Conservation (phyloP, 1,139 yeast species). For the Nakaseomyces sp. region DNA sequence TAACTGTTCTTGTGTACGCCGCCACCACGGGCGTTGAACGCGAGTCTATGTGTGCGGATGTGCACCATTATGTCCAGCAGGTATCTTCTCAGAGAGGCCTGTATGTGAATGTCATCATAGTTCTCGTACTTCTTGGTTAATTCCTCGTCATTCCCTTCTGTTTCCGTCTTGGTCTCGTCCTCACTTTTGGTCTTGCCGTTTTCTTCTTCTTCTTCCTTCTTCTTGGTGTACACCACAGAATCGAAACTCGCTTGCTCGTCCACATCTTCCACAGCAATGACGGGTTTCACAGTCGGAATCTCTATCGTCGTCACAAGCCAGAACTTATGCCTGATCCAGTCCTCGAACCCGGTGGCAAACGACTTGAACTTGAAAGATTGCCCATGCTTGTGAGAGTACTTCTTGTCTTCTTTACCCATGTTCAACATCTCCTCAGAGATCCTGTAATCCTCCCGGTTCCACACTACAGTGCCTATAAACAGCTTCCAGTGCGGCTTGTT, state of each 20-base stretch:
- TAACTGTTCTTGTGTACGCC: slow-evolving; percentile 25
- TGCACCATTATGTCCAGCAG: slow-evolving; percentile 30
- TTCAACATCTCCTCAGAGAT: not conserved
- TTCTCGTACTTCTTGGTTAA: slow-evolving; percentile 1
- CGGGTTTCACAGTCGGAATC: not conserved
- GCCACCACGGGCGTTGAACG: slow-evolving; percentile 27
- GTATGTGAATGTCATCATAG: slow-evolving; percentile 14
- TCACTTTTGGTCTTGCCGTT: not conserved
- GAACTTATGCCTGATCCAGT: slow-evolving; percentile 25
- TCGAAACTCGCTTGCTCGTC: not conserved
- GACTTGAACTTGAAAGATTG: slow-evolving; percentile 8
- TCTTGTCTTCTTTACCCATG: slow-evolving; percentile 3
- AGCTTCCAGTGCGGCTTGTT: slow-evolving; percentile 7
- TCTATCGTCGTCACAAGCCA: slow-evolving; percentile 18
- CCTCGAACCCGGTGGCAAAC: slow-evolving; percentile 4
- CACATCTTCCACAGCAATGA: not conserved
- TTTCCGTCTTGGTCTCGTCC: not conserved
- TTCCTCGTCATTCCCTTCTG: not conserved
- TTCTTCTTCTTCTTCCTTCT: not conserved
- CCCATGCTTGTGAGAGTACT: slow-evolving; percentile 5
- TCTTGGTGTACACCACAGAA: not conserved
- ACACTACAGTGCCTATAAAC: slow-evolving; percentile 17
- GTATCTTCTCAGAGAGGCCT: slow-evolving; percentile 25
- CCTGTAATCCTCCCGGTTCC: slow-evolving; percentile 8
- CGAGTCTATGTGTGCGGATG: slow-evolving; percentile 27